Evolutionary conservation across 352 stramenopile genomes (phyloP).

Genomic region (Blastocystis sp.): DNA sequence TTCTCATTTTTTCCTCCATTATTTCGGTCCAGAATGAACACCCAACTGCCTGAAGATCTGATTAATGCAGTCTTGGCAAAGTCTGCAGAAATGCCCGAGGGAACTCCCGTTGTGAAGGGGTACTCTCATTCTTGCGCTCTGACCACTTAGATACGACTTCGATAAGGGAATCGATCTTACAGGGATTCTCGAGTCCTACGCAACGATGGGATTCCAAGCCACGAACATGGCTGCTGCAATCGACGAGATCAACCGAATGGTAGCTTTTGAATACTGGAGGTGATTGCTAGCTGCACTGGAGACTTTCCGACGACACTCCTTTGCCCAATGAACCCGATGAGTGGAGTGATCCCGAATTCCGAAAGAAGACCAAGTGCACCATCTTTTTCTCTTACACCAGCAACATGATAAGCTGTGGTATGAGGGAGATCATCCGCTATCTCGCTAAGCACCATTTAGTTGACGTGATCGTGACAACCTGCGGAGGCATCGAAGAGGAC

Average conservation of each 20-base stretch:
- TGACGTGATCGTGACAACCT: slow-evolving; percentile 88
- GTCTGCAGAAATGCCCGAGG: slow-evolving; percentile 64
- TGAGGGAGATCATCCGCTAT: slow-evolving; percentile 94
- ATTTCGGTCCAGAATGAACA: slow-evolving; percentile 1
- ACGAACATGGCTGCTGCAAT: slow-evolving; percentile 92
- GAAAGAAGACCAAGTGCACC: slow-evolving; percentile 82
- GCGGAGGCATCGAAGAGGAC: slow-evolving; percentile 89
- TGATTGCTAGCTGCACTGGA: slow-evolving; percentile 79
- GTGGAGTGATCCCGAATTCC: slow-evolving; percentile 73
- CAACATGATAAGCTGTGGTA: slow-evolving; percentile 96
- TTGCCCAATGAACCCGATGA: slow-evolving; percentile 85
- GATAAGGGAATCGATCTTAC: slow-evolving; percentile 80
- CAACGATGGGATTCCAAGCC: slow-evolving; percentile 84
- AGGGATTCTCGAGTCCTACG: slow-evolving; percentile 75
- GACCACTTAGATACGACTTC: slow-evolving; percentile 77
- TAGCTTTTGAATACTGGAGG: slow-evolving; percentile 63
- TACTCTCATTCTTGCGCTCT: neutral
- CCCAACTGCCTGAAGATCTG: slow-evolving; percentile 33
- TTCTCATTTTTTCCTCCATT: neutral
- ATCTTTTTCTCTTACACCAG: slow-evolving; percentile 99
- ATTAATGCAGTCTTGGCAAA: slow-evolving; percentile 65
- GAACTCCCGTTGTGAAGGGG: slow-evolving; percentile 65
- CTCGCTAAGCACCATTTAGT: slow-evolving; percentile 95
- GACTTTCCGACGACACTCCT: slow-evolving; percentile 85
- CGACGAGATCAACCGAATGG: slow-evolving; percentile 95